A percentile compares a stretch with the other conserved stretches of the same genome.
These are phyloP conservation scores for Phialophora expanda DNA, from an alignment of 2,329 filamentous ascomycete genomes.

Conservation along the genomic window DNA sequence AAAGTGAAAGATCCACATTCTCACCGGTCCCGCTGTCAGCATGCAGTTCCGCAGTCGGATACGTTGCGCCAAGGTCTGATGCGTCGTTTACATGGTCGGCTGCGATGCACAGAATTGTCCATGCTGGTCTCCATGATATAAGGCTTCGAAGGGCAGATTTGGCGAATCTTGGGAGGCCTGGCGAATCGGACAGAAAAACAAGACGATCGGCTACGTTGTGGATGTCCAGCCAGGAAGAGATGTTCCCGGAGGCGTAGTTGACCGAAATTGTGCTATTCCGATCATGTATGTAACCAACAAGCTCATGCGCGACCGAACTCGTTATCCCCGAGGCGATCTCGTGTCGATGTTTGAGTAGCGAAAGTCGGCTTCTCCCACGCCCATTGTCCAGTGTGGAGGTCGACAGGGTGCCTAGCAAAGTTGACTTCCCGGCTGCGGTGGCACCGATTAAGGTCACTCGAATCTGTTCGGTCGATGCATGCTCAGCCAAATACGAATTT, in stretches of 20 bases:
- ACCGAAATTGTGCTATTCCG: conserved; percentile 27
- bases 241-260: conserved; percentile 84
- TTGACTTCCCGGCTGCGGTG: conserved; percentile 91
- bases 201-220: conserved; percentile 79
- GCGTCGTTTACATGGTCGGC: conserved; percentile 70
- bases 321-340: conserved; percentile 91
- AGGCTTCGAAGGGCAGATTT: conserved; percentile 86
- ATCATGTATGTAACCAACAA: conserved; percentile 74
- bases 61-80: conserved; percentile 43
- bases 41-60: conserved; percentile 57
- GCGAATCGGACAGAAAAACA: conserved; percentile 89
- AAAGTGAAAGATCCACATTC: conserved; percentile 70
- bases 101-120: conserved; percentile 85
- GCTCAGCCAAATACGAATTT: conserved; percentile 37
- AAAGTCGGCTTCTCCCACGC: conserved; percentile 84
- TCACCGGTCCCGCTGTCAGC: conserved; percentile 44
- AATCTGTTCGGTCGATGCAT: conserved; percentile 72
- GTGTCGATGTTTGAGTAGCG: conserved; percentile 87
- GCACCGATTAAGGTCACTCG: conserved; percentile 86
- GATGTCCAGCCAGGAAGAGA: conserved; percentile 93
- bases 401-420: conserved; percentile 82
- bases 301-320: conserved; percentile 90
- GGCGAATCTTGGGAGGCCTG: conserved; percentile 85
- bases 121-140: conserved; percentile 95
- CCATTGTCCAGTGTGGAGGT: conserved; percentile 91